These are phyloP conservation scores for Lithospermum erythrorhizon DNA, from an alignment of 257 asterid genomes.

Conservation along the genomic window DNA sequence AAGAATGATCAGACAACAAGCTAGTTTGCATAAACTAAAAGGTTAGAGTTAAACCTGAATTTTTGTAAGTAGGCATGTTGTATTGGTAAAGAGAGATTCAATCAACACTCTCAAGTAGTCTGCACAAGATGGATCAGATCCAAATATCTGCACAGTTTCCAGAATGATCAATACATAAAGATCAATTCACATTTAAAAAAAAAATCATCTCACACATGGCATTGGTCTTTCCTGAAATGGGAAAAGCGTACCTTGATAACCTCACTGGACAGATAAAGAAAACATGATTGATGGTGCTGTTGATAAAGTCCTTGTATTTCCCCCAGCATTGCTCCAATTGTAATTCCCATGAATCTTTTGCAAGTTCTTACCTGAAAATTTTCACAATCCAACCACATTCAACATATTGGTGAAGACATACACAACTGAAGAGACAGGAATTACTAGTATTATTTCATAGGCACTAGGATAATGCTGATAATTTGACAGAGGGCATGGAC, in stretches of 20 bases:
- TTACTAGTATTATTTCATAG: no score
- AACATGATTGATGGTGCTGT: conserved; percentile 88
- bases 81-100: conserved; percentile 82
- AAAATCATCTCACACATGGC: not conserved
- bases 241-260: conserved; percentile 61
- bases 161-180: conserved; percentile 10
- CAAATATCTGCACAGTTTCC: conserved; percentile 61
- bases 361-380: conserved; percentile 72
- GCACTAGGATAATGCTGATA: no score
- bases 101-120: conserved; percentile 66
- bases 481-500: no score
- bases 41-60: conserved; percentile 39
- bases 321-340: conserved; percentile 87
- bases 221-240: conserved; percentile 1
- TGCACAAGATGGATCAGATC: conserved; percentile 92
- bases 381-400: not conserved
- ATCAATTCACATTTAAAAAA: not conserved
- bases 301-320: conserved; percentile 79
- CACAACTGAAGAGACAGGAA: not conserved
- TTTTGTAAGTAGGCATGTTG: conserved; percentile 58
- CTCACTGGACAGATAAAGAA: conserved; percentile 94
- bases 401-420: not conserved
- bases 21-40: conserved; percentile 9
- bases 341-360: conserved; percentile 78
- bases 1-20: conserved; percentile 4